phyloP scores from a whole-genome alignment of 2,329 filamentous ascomycete genomes.

The Colletotrichum salicis region DNA sequence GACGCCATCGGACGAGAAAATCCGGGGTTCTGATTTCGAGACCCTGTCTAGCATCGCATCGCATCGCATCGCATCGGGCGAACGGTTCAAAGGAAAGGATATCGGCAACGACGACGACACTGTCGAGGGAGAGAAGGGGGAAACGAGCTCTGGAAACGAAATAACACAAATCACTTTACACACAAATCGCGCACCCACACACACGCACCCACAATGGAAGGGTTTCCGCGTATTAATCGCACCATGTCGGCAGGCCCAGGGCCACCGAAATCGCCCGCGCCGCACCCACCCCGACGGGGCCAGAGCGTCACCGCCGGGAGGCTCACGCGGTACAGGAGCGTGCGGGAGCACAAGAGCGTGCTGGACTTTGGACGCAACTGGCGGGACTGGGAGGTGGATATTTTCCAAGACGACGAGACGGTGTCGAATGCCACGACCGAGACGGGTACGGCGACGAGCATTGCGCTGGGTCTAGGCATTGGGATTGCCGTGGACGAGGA shows the following conservation, averaged over 20 bases:
- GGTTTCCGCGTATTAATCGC: slow-evolving; percentile 24
- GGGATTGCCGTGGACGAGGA: slow-evolving; percentile 32
- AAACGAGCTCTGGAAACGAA: background rate
- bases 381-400: slow-evolving; percentile 34
- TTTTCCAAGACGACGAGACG: slow-evolving; percentile 31
- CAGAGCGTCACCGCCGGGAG: slow-evolving; percentile 26
- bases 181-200: background rate
- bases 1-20: slow-evolving; percentile 27
- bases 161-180: background rate
- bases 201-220: slow-evolving; percentile 15
- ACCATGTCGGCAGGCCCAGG: slow-evolving; percentile 34
- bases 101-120: background rate
- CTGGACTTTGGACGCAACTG: slow-evolving; percentile 33
- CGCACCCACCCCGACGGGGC: slow-evolving; percentile 31
- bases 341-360: slow-evolving; percentile 31
- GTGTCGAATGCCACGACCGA: slow-evolving; percentile 35
- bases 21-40: slow-evolving; percentile 9
- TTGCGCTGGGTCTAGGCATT: slow-evolving; percentile 18
- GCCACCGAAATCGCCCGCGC: slow-evolving; percentile 31
- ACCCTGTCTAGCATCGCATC: background rate
- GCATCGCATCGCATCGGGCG: background rate
- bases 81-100: background rate
- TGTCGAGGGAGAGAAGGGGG: background rate
- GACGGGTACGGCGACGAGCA: slow-evolving; percentile 32
- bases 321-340: slow-evolving; percentile 28